Conservation (phyloP, 768 basidiomycete species). For the Collybia nuda region DNA sequence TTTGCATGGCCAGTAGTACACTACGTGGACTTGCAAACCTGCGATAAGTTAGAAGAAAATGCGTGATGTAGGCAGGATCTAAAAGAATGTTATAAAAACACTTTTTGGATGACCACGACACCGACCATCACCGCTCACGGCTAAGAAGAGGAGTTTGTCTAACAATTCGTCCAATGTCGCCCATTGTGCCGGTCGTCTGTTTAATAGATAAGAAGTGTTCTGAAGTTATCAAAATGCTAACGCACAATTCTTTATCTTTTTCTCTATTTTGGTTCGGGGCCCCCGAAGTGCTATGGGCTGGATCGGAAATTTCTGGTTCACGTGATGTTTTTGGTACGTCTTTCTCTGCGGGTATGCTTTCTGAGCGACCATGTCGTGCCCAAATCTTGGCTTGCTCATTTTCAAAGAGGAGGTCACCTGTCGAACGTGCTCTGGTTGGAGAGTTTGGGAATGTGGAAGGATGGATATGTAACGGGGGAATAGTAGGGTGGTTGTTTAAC, state of each 20-base stretch:
- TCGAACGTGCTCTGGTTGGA: slow-evolving; percentile 54
- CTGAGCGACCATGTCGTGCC: slow-evolving; percentile 1
- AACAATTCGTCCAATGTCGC: slow-evolving; percentile 77
- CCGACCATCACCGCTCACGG: slow-evolving; percentile 82
- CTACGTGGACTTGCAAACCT: slow-evolving; percentile 79
- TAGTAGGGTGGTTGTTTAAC: slow-evolving; percentile 10
- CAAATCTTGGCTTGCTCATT: slow-evolving; percentile 34
- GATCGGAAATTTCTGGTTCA: not conserved
- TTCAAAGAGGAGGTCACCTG: slow-evolving; percentile 46
- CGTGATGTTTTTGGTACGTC: slow-evolving; percentile 1
- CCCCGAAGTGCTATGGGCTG: not conserved
- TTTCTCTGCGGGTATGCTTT: not conserved
- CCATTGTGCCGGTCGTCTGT: slow-evolving; percentile 62
- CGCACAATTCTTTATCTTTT: slow-evolving; percentile 36
- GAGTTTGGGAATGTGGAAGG: slow-evolving; percentile 40
- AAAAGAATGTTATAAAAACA: slow-evolving; percentile 2
- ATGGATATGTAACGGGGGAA: slow-evolving; percentile 32
- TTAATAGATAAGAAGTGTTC: not conserved
- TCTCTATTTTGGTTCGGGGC: slow-evolving; percentile 27
- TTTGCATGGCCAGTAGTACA: slow-evolving; percentile 84
- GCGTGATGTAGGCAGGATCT: slow-evolving; percentile 78
- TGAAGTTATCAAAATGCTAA: not conserved
- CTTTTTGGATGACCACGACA: not conserved
- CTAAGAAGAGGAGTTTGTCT: slow-evolving; percentile 79
- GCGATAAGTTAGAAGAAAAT: slow-evolving; percentile 84